These are phyloP conservation scores for Lactarius hatsudake DNA, from an alignment of 768 basidiomycete genomes.

Conservation along the genomic window DNA sequence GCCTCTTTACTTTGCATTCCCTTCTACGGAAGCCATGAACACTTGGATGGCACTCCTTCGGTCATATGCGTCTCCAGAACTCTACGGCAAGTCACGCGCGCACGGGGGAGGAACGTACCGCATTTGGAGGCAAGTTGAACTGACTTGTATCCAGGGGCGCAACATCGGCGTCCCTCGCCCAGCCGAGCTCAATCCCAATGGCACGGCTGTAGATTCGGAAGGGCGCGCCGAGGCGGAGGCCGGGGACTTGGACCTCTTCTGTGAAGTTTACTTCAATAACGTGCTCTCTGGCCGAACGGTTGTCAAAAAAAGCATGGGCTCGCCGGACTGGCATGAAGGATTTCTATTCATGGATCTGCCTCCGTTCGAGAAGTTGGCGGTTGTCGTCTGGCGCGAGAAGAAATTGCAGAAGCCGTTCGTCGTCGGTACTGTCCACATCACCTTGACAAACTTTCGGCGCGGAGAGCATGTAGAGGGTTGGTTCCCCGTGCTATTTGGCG, in stretches of 20 bases:
- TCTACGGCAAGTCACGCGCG: slow-evolving; percentile 60
- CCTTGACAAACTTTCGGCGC: slow-evolving; percentile 68
- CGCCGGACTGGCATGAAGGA: slow-evolving; percentile 79
- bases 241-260: slow-evolving; percentile 68
- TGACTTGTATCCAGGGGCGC: slow-evolving; percentile 71
- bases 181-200: slow-evolving; percentile 34
- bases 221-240: slow-evolving; percentile 39
- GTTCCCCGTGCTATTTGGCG: slow-evolving; percentile 68
- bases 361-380: slow-evolving; percentile 67
- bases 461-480: slow-evolving; percentile 78
- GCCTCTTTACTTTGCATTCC: slow-evolving; percentile 73
- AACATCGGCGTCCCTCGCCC: slow-evolving; percentile 58
- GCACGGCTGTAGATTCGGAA: slow-evolving; percentile 17
- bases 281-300: slow-evolving; percentile 71
- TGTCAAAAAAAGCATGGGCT: slow-evolving; percentile 60
- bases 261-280: slow-evolving; percentile 73
- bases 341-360: slow-evolving; percentile 76
- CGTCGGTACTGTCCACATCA: slow-evolving; percentile 62
- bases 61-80: slow-evolving; percentile 78
- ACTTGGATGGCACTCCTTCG: slow-evolving; percentile 79
- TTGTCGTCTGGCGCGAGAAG: slow-evolving; percentile 70
- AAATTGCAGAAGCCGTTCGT: slow-evolving; percentile 52
- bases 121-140: slow-evolving; percentile 82
- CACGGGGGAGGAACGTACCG: slow-evolving; percentile 71
- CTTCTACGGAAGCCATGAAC: slow-evolving; percentile 57